Conservation (phyloP, 192 early-diverging fungal genomes). For the Gryganskiella cystojenkinii region DNA sequence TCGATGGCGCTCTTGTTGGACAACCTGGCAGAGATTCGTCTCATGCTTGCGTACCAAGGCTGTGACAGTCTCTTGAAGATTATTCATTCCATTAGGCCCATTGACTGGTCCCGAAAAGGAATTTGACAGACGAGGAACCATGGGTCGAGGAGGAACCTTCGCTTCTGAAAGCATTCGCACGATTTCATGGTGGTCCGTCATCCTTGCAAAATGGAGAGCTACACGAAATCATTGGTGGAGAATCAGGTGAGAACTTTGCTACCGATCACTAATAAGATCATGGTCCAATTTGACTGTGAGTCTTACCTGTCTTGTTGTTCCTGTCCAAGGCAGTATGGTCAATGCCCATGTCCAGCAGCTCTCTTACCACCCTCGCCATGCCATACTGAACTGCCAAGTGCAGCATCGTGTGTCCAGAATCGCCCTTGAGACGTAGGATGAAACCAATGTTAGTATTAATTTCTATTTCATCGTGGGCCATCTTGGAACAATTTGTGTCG, state of each 20-base stretch:
- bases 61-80: slow-evolving; percentile 3
- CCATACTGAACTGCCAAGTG: slow-evolving; percentile 31
- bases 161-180: slow-evolving; percentile 17
- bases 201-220: slow-evolving; percentile 46
- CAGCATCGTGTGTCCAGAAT: slow-evolving; percentile 39
- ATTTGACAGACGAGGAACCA: slow-evolving; percentile 26
- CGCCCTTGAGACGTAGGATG: slow-evolving; percentile 13
- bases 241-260: not conserved
- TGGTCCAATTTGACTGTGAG: not conserved
- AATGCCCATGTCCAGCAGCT: slow-evolving; percentile 44
- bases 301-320: slow-evolving; percentile 50
- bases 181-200: slow-evolving; percentile 24
- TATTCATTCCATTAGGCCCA: not conserved
- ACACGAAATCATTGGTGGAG: not conserved
- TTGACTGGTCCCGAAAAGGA: not conserved
- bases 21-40: slow-evolving; percentile 20
- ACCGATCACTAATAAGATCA: not conserved
- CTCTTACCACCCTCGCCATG: slow-evolving; percentile 25
- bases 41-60: slow-evolving; percentile 26
- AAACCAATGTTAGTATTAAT: too few species aligned
- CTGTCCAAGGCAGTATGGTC: slow-evolving; percentile 49
- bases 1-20: slow-evolving; percentile 18
- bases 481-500: too few species aligned
- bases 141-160: slow-evolving; percentile 43
- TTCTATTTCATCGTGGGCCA: too few species aligned